Evolutionary conservation across 192 early-diverging fungal genomes (phyloP), one percentile per base, ranked within the genome.

Genomic region (Rhizoclosmatium globosum): DNA sequence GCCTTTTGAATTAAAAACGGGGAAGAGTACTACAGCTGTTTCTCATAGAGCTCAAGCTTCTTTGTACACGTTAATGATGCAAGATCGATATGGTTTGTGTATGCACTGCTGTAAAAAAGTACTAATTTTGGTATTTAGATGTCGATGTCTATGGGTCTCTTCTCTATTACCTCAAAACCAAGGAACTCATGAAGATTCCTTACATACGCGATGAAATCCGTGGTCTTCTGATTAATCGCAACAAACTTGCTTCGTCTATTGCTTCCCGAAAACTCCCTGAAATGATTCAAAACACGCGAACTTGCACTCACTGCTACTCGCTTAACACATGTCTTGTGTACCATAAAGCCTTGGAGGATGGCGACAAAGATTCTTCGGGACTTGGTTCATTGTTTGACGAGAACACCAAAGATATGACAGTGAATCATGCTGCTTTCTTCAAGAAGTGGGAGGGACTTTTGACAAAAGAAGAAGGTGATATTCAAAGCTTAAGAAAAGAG

Each of bases 1-100:
- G 53, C 97, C 97, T 1, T 87, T 99, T 60, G 97, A 99, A 82
- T 70, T 99, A 6, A 99, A 99, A 80, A 94, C 94, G 3, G 95
- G 96, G 3, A 91, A 89, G 64, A 83, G 75, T 4, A 88, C 86
- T 0, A 83, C 85, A 11, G 86, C 88, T 44, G 62, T 91, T 1
- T 77, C 88, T 1, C 95, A 99, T 83, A 86, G 91, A 9, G 94
- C 96, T 1, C 97, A 99, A 79, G 90, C 95, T 0, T 83, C 90
- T 15, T 83, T 98, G 15, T 99, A 99, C 83, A 93, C 93, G 11
- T 83, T 96, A 47, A 74, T 97, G 38, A 86, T 99, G 86, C 85
- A 88, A 39, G 97, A 98, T 45, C 88, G 92, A 38, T 96, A 97
- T 80, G 87, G 89, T 92, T 85, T 74, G 74, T 31, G 21, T 77